These are phyloP conservation scores for Arachnomyces sp. DNA, from an alignment of 2,329 filamentous ascomycete genomes.

Conservation along the genomic window DNA sequence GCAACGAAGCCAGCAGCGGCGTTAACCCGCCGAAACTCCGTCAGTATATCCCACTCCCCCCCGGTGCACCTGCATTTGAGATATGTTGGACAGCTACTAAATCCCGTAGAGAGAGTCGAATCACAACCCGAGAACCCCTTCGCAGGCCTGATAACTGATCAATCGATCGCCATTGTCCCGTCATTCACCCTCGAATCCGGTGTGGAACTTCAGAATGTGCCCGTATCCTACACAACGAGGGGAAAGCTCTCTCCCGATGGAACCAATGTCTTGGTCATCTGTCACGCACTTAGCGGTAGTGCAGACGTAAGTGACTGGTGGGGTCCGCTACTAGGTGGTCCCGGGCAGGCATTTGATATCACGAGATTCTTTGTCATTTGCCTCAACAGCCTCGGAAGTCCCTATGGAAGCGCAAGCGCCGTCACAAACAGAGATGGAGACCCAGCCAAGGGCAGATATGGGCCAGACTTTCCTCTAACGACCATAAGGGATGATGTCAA, in stretches of 20 bases:
- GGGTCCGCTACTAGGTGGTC: conserved; percentile 46
- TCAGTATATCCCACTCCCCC: no score
- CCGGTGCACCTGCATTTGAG: no score
- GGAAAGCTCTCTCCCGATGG: conserved; percentile 48
- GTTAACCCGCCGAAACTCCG: neutral
- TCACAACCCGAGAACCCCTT: conserved; percentile 88
- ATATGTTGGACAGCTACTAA: conserved; percentile 38
- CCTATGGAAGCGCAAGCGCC: conserved; percentile 49
- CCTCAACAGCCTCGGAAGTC: conserved; percentile 48
- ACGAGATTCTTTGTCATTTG: conserved; percentile 49
- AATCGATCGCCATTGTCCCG: conserved; percentile 78
- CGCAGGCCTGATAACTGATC: conserved; percentile 75
- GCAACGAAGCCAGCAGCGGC: no score
- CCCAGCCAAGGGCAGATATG: conserved; percentile 66
- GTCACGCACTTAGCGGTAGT: conserved; percentile 47
- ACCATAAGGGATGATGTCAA: conserved; percentile 94
- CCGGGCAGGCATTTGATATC: conserved; percentile 47
- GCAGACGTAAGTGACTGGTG: conserved; percentile 52
- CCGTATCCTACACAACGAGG: conserved; percentile 57
- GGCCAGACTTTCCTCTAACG: conserved; percentile 91
- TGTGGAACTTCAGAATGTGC: conserved; percentile 68
- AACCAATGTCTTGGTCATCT: conserved; percentile 60
- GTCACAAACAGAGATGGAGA: conserved; percentile 78
- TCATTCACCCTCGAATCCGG: conserved; percentile 91
- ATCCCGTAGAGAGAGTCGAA: conserved; percentile 48